Conservation (phyloP, 176 grass and related monocot species). For the Otatea glauca region DNA sequence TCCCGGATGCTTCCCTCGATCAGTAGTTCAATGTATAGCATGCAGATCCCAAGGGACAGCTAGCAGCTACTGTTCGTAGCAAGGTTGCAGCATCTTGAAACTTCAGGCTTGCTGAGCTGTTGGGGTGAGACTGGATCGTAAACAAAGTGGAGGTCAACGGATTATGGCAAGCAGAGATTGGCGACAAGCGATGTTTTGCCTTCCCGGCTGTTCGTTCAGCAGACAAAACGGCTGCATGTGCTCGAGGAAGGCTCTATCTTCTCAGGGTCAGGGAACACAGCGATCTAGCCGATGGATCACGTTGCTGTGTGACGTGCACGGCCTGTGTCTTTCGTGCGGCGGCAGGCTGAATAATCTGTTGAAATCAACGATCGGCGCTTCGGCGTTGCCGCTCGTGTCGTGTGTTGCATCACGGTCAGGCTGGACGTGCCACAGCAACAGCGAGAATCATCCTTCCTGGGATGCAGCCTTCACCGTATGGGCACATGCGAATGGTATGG, state of each 20-base stretch:
- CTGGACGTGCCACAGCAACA: background rate
- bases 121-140: conserved; percentile 33
- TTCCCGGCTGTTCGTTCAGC: conserved; percentile 28
- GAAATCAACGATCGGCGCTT: background rate
- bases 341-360: background rate
- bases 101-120: conserved; percentile 43
- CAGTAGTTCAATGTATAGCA: background rate
- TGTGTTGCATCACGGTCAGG: background rate
- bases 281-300: background rate
- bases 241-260: background rate
- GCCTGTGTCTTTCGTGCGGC: background rate
- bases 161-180: conserved; percentile 11
- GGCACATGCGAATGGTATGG: background rate
- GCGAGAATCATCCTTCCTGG: conserved; percentile 24
- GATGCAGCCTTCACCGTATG: conserved; percentile 27
- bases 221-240: conserved; percentile 39
- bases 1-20: conserved; percentile 46
- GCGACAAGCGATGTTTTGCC: conserved; percentile 15
- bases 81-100: conserved; percentile 43
- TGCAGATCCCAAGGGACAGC: conserved; percentile 49
- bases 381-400: conserved; percentile 9
- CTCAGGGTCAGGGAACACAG: background rate
- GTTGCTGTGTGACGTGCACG: background rate
- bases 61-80: background rate
- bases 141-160: conserved; percentile 41